These are phyloP conservation scores for Colletotrichum aenigma DNA, from an alignment of 2,329 filamentous ascomycete genomes.

Conservation along the genomic window DNA sequence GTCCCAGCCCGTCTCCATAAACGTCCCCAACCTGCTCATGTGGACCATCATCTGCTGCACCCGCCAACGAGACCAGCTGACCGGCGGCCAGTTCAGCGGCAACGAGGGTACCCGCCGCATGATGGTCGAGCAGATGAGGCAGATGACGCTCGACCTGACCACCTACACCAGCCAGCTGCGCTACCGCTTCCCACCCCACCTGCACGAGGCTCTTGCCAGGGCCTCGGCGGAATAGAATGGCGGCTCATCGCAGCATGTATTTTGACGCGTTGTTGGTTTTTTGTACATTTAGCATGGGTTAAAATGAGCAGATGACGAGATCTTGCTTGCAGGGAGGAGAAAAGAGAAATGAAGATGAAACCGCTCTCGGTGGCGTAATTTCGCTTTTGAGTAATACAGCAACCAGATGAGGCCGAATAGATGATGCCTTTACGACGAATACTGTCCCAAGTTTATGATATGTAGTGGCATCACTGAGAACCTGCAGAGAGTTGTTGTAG, in stretches of 20 bases:
- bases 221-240: conserved; percentile 69
- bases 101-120: conserved; percentile 67
- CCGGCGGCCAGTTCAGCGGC: conserved; percentile 74
- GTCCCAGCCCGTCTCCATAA: conserved; percentile 81
- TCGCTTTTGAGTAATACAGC: conserved; percentile 14
- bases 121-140: conserved; percentile 74
- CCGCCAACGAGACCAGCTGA: conserved; percentile 74
- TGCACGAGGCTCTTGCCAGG: conserved; percentile 87
- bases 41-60: conserved; percentile 92
- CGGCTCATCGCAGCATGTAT: neutral
- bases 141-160: conserved; percentile 88
- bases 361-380: neutral
- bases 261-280: neutral
- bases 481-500: neutral
- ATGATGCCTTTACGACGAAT: neutral
- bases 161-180: conserved; percentile 92
- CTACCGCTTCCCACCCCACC: conserved; percentile 84
- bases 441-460: neutral
- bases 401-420: neutral
- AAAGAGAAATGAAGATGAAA: neutral
- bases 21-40: conserved; percentile 88
- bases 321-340: neutral
- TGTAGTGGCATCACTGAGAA: neutral
- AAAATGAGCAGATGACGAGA: neutral
- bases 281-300: neutral